Evolutionary conservation across 2,329 filamentous ascomycete species (phyloP).

Genomic region (Pseudopyrenochaeta lycopersici): DNA sequence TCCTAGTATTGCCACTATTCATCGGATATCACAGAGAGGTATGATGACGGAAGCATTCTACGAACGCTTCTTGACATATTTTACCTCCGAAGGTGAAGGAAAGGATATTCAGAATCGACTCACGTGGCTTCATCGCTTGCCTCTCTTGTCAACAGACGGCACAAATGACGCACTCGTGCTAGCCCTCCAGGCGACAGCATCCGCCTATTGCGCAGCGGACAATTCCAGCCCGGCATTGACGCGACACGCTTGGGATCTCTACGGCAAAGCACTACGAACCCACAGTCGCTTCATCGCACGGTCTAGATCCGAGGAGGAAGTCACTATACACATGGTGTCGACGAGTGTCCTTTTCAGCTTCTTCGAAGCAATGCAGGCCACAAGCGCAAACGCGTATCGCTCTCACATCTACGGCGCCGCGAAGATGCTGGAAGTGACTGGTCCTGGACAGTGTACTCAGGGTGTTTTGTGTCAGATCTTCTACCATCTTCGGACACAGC

Average conservation of each 20-base stretch:
- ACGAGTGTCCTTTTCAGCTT: slow-evolving; percentile 42
- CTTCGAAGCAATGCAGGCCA: slow-evolving; percentile 44
- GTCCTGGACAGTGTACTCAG: slow-evolving; percentile 31
- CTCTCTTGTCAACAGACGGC: slow-evolving; percentile 29
- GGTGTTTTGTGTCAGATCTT: slow-evolving; percentile 44
- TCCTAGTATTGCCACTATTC: background rate
- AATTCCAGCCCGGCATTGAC: slow-evolving; percentile 23
- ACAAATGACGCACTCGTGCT: slow-evolving; percentile 33
- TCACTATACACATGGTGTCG: slow-evolving; percentile 43
- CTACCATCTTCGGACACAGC: slow-evolving; percentile 40
- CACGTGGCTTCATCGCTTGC: slow-evolving; percentile 42
- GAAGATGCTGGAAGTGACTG: slow-evolving; percentile 35
- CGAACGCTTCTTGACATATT: slow-evolving; percentile 35
- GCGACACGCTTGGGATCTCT: slow-evolving; percentile 33
- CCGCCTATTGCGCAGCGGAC: slow-evolving; percentile 37
- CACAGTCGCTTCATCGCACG: slow-evolving; percentile 26
- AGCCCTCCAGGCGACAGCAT: slow-evolving; percentile 38
- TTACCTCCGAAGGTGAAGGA: slow-evolving; percentile 34
- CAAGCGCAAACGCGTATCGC: slow-evolving; percentile 38
- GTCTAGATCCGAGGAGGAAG: slow-evolving; percentile 9
- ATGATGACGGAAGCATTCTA: slow-evolving; percentile 38
- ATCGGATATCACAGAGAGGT: slow-evolving; percentile 23
- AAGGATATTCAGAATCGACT: slow-evolving; percentile 31
- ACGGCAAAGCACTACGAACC: slow-evolving; percentile 35
- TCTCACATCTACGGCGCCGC: slow-evolving; percentile 41